Conservation (phyloP, 176 grass and related monocot genomes). For the Leersia perrieri region DNA sequence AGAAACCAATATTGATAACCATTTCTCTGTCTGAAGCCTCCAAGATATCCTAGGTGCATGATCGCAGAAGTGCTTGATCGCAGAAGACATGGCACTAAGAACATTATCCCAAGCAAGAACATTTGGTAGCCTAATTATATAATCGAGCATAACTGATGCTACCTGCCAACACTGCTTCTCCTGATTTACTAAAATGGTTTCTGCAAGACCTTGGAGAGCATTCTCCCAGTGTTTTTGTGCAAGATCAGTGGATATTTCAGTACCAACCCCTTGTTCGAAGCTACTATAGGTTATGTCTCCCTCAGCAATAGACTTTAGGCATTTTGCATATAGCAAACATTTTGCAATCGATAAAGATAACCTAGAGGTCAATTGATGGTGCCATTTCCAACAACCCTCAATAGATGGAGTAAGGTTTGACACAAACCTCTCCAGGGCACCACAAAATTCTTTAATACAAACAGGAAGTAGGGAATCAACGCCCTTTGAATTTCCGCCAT, state of each 20-base stretch:
- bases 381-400: conserved; percentile 62
- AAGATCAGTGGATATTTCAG: conserved; percentile 27
- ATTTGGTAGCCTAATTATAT: conserved; percentile 57
- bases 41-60: conserved; percentile 91
- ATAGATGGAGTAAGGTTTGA: conserved; percentile 44
- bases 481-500: conserved; percentile 12
- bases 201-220: conserved; percentile 62
- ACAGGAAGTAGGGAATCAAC: conserved; percentile 25
- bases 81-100: conserved; percentile 46
- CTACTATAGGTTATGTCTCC: conserved; percentile 20
- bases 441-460: conserved; percentile 52
- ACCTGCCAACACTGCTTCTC: conserved; percentile 84
- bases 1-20: conserved; percentile 62
- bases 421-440: conserved; percentile 51
- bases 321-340: conserved; percentile 59
- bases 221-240: conserved; percentile 57
- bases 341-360: conserved; percentile 43
- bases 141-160: conserved; percentile 74
- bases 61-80: conserved; percentile 58
- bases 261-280: conserved; percentile 21
- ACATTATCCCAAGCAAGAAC: conserved; percentile 51
- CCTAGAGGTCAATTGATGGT: conserved; percentile 49
- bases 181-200: conserved; percentile 62
- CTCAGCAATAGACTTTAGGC: conserved; percentile 42
- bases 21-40: conserved; percentile 87